Conservation (phyloP, 2,329 filamentous ascomycete genomes). For the Trichoderma asperellum region DNA sequence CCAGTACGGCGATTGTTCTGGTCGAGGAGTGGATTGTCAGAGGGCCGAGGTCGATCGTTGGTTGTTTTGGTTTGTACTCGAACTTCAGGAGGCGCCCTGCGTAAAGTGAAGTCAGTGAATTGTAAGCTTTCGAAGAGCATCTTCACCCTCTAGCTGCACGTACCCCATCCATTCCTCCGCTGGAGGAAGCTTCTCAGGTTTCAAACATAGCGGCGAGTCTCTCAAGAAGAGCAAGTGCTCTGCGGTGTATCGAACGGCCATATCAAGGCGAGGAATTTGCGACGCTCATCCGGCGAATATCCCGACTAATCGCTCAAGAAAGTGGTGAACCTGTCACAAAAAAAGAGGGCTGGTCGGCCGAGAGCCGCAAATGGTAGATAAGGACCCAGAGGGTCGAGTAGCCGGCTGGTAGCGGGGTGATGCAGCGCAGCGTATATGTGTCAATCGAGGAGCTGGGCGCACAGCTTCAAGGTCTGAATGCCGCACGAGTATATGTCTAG, state of each 20-base stretch:
- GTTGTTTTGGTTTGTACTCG: constrained; percentile 51
- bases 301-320: constrained; percentile 27
- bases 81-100: constrained; percentile 51
- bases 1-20: constrained; percentile 56
- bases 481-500: neutral
- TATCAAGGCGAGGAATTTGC: constrained; percentile 43
- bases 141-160: constrained; percentile 57
- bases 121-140: neutral
- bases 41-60: constrained; percentile 50
- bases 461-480: neutral
- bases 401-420: neutral
- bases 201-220: constrained; percentile 80
- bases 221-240: constrained; percentile 76
- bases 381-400: neutral
- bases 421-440: constrained; percentile 2
- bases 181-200: constrained; percentile 77
- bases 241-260: constrained; percentile 71
- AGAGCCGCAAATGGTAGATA: constrained; percentile 10
- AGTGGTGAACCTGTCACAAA: neutral
- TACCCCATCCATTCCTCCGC: constrained; percentile 98
- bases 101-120: constrained; percentile 5
- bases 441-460: constrained; percentile 20
- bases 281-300: constrained; percentile 45
- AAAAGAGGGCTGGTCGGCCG: neutral
- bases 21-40: constrained; percentile 52